Percentiles rank a stretch among this genome's conserved stretches.
Evolutionary conservation across 345 rosid genomes (phyloP).

Genomic region (Brassica nigra): DNA sequence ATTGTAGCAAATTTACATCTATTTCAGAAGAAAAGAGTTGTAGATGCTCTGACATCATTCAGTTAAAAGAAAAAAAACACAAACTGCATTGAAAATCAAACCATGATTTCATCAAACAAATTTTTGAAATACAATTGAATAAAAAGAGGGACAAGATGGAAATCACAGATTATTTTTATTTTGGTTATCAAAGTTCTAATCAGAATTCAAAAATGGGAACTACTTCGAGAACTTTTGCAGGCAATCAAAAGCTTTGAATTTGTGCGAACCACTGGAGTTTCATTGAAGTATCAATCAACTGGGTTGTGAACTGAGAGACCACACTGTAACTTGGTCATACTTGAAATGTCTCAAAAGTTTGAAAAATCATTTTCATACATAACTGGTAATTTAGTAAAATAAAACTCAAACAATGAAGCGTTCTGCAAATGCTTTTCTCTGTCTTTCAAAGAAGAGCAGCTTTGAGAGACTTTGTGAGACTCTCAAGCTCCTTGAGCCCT

Average conservation of each 20-base stretch:
- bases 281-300: background rate
- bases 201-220: background rate
- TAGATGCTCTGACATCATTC: too few relatives aligned
- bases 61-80: too few relatives aligned
- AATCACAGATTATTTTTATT: background rate
- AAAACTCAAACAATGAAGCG: conserved; percentile 14
- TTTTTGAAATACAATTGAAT: background rate
- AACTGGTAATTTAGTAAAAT: background rate
- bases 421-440: conserved; percentile 8
- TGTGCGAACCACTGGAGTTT: background rate
- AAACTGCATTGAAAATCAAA: too few relatives aligned
- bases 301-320: background rate
- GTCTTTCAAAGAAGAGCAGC: conserved; percentile 58
- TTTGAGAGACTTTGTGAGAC: conserved; percentile 65
- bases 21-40: too few relatives aligned
- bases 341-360: conserved; percentile 22
- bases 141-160: background rate
- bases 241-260: background rate
- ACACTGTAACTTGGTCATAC: conserved; percentile 9
- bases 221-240: background rate
- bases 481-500: conserved; percentile 70
- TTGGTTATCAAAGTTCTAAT: background rate
- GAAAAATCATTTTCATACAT: conserved; percentile 18
- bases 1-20: too few relatives aligned
- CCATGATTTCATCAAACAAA: background rate